Percentiles rank a stretch among this genome's conserved stretches.
These are phyloP conservation scores for Fusarium multiceps DNA, from an alignment of 2,329 filamentous ascomycete species.

Conservation along the genomic window DNA sequence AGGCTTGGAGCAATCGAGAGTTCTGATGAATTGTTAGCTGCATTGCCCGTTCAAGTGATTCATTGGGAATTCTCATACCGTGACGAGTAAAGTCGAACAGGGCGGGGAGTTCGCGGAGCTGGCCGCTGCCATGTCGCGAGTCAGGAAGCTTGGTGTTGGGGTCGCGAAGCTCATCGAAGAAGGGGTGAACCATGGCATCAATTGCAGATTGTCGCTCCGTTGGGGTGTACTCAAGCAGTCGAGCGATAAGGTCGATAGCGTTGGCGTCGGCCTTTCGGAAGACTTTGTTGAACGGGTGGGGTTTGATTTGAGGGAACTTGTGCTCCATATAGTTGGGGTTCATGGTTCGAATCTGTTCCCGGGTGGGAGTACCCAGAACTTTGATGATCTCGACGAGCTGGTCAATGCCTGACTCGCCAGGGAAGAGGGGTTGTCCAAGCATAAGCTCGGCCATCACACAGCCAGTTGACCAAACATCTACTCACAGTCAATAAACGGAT, in stretches of 20 bases:
- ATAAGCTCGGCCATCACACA: conserved; percentile 99
- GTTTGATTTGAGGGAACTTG: conserved; percentile 99
- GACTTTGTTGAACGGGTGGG: conserved; percentile 98
- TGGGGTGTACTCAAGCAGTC: conserved; percentile 94
- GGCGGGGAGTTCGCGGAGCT: conserved; percentile 82
- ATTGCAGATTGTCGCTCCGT: conserved; percentile 93
- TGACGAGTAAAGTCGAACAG: conserved; percentile 95
- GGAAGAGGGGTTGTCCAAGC: conserved; percentile 97
- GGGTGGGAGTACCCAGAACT: conserved; percentile 93
- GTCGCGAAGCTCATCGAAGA: conserved; percentile 96
- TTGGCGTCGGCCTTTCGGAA: conserved; percentile 95
- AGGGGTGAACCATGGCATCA: conserved; percentile 97
- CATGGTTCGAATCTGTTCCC: conserved; percentile 99
- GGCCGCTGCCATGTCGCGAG: conserved; percentile 86
- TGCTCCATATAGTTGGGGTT: conserved; percentile 99
- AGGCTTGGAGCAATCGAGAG: conserved; percentile 92
- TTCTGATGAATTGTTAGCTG: conserved; percentile 66
- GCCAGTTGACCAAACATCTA: conserved; percentile 99
- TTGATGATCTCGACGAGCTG: conserved; percentile 99
- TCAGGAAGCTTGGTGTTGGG: conserved; percentile 92
- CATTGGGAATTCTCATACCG: conserved; percentile 68
- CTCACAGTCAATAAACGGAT: conserved; percentile 57
- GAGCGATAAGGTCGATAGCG: conserved; percentile 94
- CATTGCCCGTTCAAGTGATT: neutral
- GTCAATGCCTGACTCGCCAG: conserved; percentile 97